Percentiles rank a stretch among this genome's conserved stretches.
Conservation (phyloP, 768 basidiomycete genomes). For the Suillus spraguei region DNA sequence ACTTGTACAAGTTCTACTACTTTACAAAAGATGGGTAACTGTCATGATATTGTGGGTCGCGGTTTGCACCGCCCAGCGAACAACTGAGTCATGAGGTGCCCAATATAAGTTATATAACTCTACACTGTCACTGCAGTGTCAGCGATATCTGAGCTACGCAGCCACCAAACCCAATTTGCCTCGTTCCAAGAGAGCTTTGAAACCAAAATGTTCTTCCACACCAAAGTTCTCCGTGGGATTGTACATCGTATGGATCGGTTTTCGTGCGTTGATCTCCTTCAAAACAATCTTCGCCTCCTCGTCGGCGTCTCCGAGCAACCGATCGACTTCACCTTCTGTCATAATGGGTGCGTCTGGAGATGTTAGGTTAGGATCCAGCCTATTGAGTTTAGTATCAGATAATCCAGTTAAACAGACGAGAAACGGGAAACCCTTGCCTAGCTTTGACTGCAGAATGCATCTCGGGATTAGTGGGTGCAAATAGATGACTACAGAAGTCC, state of each 20-base stretch:
- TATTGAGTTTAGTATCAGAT: background rate
- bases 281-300: background rate
- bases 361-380: background rate
- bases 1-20: background rate
- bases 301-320: background rate
- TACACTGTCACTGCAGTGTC: background rate
- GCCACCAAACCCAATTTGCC: background rate
- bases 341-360: background rate
- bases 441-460: background rate
- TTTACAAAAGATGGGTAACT: background rate
- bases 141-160: background rate
- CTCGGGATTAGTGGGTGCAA: background rate
- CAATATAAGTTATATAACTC: too few relatives aligned
- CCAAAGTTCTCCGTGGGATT: background rate
- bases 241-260: background rate
- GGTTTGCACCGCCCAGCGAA: background rate
- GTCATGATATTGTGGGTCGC: background rate
- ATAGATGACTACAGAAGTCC: background rate
- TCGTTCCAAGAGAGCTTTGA: background rate
- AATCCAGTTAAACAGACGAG: background rate
- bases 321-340: background rate
- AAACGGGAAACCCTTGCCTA: background rate
- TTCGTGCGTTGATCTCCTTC: conserved; percentile 1
- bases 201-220: background rate
- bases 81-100: background rate